Percentiles rank a stretch among this genome's conserved stretches.
These are phyloP conservation scores for Axilococcus clingmanii DNA, from an alignment of 139 green algal species.

Conservation along the genomic window DNA sequence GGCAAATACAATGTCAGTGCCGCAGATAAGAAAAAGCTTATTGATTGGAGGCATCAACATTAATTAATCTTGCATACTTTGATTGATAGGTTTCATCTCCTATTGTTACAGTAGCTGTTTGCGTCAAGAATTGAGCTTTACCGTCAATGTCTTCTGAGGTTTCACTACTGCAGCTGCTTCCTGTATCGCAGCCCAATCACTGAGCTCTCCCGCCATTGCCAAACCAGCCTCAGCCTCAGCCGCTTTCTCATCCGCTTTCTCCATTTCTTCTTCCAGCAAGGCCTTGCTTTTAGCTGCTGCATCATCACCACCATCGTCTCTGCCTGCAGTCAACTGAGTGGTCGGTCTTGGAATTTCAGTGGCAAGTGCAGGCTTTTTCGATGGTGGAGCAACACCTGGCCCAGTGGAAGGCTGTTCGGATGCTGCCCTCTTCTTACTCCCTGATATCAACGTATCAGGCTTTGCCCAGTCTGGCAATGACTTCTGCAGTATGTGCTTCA, in stretches of 20 bases:
- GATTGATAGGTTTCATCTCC: no score
- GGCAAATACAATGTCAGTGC: constrained; percentile 24
- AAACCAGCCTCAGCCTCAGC: neutral
- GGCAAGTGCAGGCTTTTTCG: no score
- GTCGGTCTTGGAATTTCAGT: no score
- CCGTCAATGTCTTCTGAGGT: neutral
- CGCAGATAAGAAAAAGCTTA: constrained; percentile 17
- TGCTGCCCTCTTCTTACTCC: no score
- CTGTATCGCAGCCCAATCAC: neutral
- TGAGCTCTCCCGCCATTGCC: neutral
- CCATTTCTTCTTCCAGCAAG: neutral
- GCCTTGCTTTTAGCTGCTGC: neutral
- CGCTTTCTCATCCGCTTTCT: neutral
- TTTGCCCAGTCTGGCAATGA: constrained; percentile 6
- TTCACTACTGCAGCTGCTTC: neutral
- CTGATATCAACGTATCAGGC: no score
- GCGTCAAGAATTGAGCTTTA: neutral
- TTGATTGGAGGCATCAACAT: constrained; percentile 28
- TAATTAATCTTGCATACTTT: neutral
- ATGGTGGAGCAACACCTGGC: no score
- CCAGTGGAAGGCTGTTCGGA: no score
- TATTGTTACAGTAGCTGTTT: neutral
- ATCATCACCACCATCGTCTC: no score
- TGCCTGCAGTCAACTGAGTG: no score
- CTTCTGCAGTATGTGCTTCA: constrained; percentile 35